Conservation (phyloP, 2,329 filamentous ascomycete genomes). For the Cercospora brassicicola region DNA sequence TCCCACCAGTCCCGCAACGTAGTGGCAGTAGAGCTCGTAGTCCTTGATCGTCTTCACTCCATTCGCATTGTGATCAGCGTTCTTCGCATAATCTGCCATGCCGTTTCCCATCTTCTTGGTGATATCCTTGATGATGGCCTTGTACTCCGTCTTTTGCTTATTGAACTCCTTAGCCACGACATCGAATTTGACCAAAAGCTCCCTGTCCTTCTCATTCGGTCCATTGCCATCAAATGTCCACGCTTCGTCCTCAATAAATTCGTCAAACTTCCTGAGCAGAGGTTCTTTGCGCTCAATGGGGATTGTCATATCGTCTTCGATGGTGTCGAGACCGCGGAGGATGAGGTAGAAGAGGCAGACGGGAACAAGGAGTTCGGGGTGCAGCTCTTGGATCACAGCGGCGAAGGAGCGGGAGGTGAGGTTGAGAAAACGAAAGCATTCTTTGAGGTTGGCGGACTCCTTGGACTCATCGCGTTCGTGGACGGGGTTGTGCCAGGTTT, state of each 20-base stretch:
- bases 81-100: slow-evolving; percentile 93
- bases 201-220: slow-evolving; percentile 88
- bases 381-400: slow-evolving; percentile 90
- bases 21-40: slow-evolving; percentile 96
- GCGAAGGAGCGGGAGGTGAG: slow-evolving; percentile 90
- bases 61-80: slow-evolving; percentile 69
- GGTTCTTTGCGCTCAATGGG: slow-evolving; percentile 79
- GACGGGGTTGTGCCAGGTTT: slow-evolving; percentile 93
- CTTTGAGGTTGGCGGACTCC: slow-evolving; percentile 70
- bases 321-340: slow-evolving; percentile 90
- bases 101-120: slow-evolving; percentile 94
- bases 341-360: slow-evolving; percentile 90
- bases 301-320: slow-evolving; percentile 98
- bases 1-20: slow-evolving; percentile 96
- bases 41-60: slow-evolving; percentile 81
- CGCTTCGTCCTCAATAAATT: slow-evolving; percentile 75
- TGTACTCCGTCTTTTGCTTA: slow-evolving; percentile 81
- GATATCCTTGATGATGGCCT: slow-evolving; percentile 86
- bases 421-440: slow-evolving; percentile 84
- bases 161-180: slow-evolving; percentile 82
- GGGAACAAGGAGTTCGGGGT: slow-evolving; percentile 87
- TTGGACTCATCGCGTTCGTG: slow-evolving; percentile 76
- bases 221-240: slow-evolving; percentile 89
- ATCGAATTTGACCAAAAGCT: slow-evolving; percentile 90
- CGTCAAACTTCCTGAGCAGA: slow-evolving; percentile 77